Base-by-base conservation (phyloP, 163 green algal species). In the Scenedesmus sp. region DNA sequence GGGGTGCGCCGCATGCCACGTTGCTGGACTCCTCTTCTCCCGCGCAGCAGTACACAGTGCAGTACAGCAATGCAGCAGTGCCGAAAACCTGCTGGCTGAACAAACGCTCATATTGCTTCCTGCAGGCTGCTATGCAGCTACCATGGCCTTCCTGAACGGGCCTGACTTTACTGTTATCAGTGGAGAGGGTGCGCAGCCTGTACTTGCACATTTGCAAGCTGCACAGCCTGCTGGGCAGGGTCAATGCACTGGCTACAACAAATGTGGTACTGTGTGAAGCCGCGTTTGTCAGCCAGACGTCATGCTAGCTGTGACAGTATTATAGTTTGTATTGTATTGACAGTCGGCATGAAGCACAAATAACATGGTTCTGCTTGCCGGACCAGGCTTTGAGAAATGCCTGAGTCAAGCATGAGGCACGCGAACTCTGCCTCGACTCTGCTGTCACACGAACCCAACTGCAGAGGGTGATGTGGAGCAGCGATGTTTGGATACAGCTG, bases 61-160 rank as follows among this genome's bases (percentile, higher is more conserved):
- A 76, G 65, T 76, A 40, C 65, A 76, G 6, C 18, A 40, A 33
- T 12, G 59, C 65, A 76, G 30, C 7, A 70, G 20, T n/a, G 56
- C 7, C 65, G 37, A 30, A 26, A 40, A 40, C 65, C 9, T 40
- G 65, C 65, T 76, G 30, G 9, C 65, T 76, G 7, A 76, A 76
- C 5, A 20, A n/a, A 73, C 5, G 5, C 20, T 40, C 3, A 16
- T 76, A 30, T 30, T 85, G 79, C 79, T 40, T 42, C 40, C 30
- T 85, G 44, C 79, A 85, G 79, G 30, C 79, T 85, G 43, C 22
- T 85, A 85, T 85, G 79, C 42, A 33, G 46, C 79, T 42, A 44
- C 42, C 15, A 72, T 88, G 37, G 61, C 3, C 42, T 89, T 89
- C 61, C 35, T 89, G 24, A 89, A 89, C 12, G 84, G 84, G 15